Conservation (phyloP, 495 filamentous ascomycete genomes). For the Lasiosphaeria hispida region DNA sequence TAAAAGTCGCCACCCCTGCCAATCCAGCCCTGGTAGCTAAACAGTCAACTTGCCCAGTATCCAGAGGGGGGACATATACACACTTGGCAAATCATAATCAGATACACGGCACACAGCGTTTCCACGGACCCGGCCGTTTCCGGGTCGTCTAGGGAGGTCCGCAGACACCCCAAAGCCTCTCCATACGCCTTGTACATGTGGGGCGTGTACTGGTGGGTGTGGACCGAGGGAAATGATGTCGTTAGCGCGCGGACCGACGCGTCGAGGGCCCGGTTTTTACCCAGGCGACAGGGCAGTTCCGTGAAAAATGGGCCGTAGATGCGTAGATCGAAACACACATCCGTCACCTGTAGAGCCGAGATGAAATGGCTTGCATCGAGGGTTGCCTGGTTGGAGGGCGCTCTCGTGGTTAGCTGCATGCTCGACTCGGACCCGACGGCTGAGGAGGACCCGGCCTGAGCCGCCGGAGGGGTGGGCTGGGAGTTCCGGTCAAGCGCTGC, state of each 20-base stretch:
- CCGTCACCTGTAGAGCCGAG: slow-evolving; percentile 16
- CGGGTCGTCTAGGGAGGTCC: slow-evolving; percentile 39
- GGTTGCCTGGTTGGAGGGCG: slow-evolving; percentile 1
- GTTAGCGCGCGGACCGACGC: slow-evolving; percentile 15
- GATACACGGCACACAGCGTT: slow-evolving; percentile 46
- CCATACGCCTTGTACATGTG: slow-evolving; percentile 16
- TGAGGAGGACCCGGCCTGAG: neutral
- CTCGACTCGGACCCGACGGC: slow-evolving; percentile 6
- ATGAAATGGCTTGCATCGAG: slow-evolving; percentile 12
- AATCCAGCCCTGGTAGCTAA: slow-evolving; percentile 14
- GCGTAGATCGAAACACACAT: slow-evolving; percentile 18
- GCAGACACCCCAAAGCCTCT: slow-evolving; percentile 25
- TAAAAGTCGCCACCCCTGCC: slow-evolving; percentile 1
- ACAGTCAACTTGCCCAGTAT: too few relatives aligned
- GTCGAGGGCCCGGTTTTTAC: slow-evolving; percentile 17
- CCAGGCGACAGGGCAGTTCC: slow-evolving; percentile 15
- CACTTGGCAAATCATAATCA: slow-evolving; percentile 45
- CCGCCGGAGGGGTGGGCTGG: neutral
- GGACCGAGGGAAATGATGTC: slow-evolving; percentile 2
- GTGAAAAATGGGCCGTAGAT: slow-evolving; percentile 15
- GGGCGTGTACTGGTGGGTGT: slow-evolving; percentile 7
- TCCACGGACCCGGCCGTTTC: slow-evolving; percentile 35
- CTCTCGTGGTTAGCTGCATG: neutral
- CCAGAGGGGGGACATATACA: too few relatives aligned
- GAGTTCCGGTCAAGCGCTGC: slow-evolving; percentile 28